Percentiles rank a stretch among this genome's conserved stretches.
These are phyloP conservation scores for Arabis alpina DNA, from an alignment of 345 rosid genomes.

Conservation along the genomic window DNA sequence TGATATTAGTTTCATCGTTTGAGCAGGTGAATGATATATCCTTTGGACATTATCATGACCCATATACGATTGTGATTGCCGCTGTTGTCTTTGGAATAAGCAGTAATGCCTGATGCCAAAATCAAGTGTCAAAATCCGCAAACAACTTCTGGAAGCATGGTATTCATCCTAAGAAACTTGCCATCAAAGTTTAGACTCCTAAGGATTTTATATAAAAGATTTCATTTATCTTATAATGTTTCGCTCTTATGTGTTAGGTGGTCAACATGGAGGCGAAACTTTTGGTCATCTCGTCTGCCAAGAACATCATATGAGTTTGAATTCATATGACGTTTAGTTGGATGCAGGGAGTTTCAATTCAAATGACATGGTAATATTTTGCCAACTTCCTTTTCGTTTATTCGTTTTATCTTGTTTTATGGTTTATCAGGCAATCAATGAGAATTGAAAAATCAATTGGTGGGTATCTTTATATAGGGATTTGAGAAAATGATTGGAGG, in stretches of 20 bases:
- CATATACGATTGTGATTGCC: conserved; percentile 91
- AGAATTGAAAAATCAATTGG: neutral
- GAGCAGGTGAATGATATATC: conserved; percentile 93
- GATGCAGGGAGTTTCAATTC: conserved; percentile 89
- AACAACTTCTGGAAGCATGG: conserved; percentile 91
- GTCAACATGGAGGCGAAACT: conserved; percentile 99
- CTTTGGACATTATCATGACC: conserved; percentile 86
- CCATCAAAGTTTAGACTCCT: conserved; percentile 6
- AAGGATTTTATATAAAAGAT: neutral
- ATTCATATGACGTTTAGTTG: conserved; percentile 81
- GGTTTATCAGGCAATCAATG: conserved; percentile 27
- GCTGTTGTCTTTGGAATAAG: conserved; percentile 95
- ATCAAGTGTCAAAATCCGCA: conserved; percentile 87
- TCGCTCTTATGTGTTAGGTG: conserved; percentile 54
- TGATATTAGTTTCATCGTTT: conserved; percentile 28
- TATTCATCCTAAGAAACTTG: conserved; percentile 38
- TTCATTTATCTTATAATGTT: neutral
- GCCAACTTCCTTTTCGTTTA: neutral
- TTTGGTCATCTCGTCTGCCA: conserved; percentile 95
- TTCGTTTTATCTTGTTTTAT: neutral
- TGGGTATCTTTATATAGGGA: conserved; percentile 58
- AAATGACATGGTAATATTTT: conserved; percentile 67
- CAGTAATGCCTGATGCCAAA: conserved; percentile 92
- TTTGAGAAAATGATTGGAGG: conserved; percentile 99
- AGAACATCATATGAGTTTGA: conserved; percentile 85